Conservation (phyloP, 129 eudicot species). For the Flaveria sonorensis region DNA sequence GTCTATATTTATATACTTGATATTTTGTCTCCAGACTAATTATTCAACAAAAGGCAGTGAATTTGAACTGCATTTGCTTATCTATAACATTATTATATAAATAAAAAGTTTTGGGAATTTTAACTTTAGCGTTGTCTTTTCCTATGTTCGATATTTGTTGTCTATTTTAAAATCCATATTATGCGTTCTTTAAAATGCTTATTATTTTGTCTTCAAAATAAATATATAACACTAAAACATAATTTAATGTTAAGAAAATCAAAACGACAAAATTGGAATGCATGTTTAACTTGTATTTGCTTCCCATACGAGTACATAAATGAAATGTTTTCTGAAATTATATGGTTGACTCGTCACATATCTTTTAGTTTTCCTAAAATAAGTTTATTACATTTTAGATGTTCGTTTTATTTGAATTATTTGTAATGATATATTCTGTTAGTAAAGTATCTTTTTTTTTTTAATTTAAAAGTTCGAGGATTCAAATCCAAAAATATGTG, state of each 20-base stretch:
- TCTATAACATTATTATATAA: neutral
- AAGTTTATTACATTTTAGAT: too few species aligned
- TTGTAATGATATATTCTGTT: too few species aligned
- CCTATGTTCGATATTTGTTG: neutral
- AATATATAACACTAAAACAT: neutral
- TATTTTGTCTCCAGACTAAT: too few species aligned
- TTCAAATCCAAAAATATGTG: too few species aligned
- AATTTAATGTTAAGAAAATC: neutral
- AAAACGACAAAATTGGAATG: neutral
- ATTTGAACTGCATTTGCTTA: too few species aligned
- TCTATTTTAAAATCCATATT: neutral
- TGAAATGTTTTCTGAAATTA: too few species aligned
- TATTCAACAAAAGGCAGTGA: too few species aligned
- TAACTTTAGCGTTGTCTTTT: neutral
- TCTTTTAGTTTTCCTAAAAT: too few species aligned
- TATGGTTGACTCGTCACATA: neutral
- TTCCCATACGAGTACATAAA: too few species aligned
- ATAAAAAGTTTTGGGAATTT: neutral
- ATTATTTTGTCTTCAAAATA: neutral
- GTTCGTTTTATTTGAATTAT: too few species aligned
- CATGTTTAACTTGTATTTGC: neutral
- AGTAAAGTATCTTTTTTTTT: too few species aligned
- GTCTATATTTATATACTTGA: neutral
- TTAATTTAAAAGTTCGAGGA: too few species aligned
- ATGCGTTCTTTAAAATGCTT: neutral